Percentiles rank a stretch among this genome's conserved stretches.
Evolutionary conservation across 2,329 filamentous ascomycete species (phyloP).

Genomic region (Colletotrichum brevisporum): DNA sequence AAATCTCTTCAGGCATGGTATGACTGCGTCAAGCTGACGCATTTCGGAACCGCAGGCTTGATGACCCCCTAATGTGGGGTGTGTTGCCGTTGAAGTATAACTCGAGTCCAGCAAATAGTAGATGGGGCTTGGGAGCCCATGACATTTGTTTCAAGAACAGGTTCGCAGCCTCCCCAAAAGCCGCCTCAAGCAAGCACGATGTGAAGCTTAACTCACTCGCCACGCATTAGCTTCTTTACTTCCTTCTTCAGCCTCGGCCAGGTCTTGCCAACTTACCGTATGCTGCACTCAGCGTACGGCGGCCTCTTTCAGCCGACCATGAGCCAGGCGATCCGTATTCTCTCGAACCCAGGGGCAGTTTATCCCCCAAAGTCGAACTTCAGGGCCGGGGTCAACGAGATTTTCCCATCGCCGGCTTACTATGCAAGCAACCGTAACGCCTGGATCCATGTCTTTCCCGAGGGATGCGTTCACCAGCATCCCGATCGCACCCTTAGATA

Average conservation of each 20-base stretch:
- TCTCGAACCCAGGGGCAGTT: slow-evolving; percentile 68
- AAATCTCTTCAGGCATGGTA: slow-evolving; percentile 24
- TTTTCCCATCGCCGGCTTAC: slow-evolving; percentile 78
- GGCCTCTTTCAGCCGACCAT: slow-evolving; percentile 93
- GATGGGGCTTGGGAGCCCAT: slow-evolving; percentile 93
- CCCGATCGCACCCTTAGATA: slow-evolving; percentile 86
- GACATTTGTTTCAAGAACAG: slow-evolving; percentile 95
- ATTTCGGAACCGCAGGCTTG: slow-evolving; percentile 71
- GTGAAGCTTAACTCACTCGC: slow-evolving; percentile 35
- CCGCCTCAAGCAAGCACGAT: slow-evolving; percentile 7
- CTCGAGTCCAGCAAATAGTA: slow-evolving; percentile 80
- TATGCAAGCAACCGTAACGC: slow-evolving; percentile 78
- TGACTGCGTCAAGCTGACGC: slow-evolving; percentile 28
- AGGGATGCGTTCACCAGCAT: slow-evolving; percentile 94
- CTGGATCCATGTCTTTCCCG: slow-evolving; percentile 97
- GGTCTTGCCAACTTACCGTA: slow-evolving; percentile 89
- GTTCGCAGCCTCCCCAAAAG: slow-evolving; percentile 57
- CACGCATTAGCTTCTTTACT: slow-evolving; percentile 69
- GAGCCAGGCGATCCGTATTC: slow-evolving; percentile 85
- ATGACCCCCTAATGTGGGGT: slow-evolving; percentile 96
- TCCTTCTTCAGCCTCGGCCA: slow-evolving; percentile 92
- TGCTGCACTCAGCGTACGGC: slow-evolving; percentile 82
- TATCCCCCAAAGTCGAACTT: slow-evolving; percentile 31
- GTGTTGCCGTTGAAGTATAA: slow-evolving; percentile 82
- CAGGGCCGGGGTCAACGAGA: slow-evolving; percentile 73